phyloP scores from a whole-genome alignment of 106 monocot genomes.

The Phalaenopsis equestris region DNA sequence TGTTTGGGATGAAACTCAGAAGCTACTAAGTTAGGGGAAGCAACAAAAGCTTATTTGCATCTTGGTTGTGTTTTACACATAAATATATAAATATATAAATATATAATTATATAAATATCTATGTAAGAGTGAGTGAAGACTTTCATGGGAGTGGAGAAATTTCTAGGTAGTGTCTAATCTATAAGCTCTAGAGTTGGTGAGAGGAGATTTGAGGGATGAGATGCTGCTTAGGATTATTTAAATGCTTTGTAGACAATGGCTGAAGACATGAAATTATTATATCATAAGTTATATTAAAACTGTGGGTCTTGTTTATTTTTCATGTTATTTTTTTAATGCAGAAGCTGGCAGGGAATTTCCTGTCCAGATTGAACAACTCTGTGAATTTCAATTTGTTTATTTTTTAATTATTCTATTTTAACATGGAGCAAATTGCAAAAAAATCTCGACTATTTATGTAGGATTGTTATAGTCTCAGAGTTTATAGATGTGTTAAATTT shows the following conservation, averaged over 20 bases:
- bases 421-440: no score
- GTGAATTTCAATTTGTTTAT: no score
- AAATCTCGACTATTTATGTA: no score
- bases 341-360: no score
- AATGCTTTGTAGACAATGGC: background rate
- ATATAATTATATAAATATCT: background rate
- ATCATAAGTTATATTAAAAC: no score
- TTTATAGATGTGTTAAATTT: no score
- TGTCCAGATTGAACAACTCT: background rate
- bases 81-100: background rate
- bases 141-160: background rate
- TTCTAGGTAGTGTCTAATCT: conserved; percentile 1
- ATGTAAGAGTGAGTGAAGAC: background rate
- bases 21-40: background rate
- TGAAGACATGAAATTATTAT: background rate
- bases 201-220: background rate
- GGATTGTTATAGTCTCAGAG: no score
- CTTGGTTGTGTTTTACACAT: background rate
- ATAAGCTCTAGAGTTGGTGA: background rate
- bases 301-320: no score
- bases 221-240: background rate
- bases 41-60: background rate
- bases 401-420: no score
- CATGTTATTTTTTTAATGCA: no score
- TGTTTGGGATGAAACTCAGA: conserved; percentile 27